Conservation (phyloP, 73 alveolate genomes). For the Paramecium caudatum region DNA sequence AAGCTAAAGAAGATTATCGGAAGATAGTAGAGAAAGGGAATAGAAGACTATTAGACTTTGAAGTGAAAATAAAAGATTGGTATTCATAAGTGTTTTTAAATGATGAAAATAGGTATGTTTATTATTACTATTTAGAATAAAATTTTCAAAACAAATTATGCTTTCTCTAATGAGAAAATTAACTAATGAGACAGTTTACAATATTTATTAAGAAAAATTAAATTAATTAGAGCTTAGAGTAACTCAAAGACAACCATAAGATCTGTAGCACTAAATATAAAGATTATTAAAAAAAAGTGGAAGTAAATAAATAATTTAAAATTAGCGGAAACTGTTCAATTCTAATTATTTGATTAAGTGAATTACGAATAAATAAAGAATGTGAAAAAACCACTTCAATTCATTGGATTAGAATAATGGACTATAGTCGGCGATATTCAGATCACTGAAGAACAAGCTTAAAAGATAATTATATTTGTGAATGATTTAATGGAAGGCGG, state of each 20-base stretch:
- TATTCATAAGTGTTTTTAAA: conserved; percentile 24
- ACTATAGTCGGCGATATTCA: conserved; percentile 47
- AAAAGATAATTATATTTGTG: not conserved
- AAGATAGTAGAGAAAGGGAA: conserved; percentile 52
- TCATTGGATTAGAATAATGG: conserved; percentile 29
- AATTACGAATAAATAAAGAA: conserved; percentile 10
- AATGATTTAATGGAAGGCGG: not conserved
- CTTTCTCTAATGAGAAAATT: conserved; percentile 6
- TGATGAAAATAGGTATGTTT: conserved; percentile 52
- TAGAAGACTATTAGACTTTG: conserved; percentile 15
- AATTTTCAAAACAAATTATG: conserved; percentile 47
- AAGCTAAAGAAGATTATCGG: conserved; percentile 61
- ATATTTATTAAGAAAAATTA: conserved; percentile 41
- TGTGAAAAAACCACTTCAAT: not conserved
- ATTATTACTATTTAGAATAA: not conserved
- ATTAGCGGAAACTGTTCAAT: not conserved
- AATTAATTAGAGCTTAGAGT: not conserved
- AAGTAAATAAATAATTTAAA: not conserved
- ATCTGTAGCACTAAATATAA: conserved; percentile 10
- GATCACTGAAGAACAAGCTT: not conserved
- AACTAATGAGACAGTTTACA: conserved; percentile 36
- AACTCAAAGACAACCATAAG: not conserved
- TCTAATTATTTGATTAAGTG: not conserved
- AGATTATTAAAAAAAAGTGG: conserved; percentile 61
- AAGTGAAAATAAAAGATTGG: conserved; percentile 5